These are phyloP conservation scores for Jamesozyma lodderae DNA, from an alignment of 805 yeast species.

Conservation along the genomic window DNA sequence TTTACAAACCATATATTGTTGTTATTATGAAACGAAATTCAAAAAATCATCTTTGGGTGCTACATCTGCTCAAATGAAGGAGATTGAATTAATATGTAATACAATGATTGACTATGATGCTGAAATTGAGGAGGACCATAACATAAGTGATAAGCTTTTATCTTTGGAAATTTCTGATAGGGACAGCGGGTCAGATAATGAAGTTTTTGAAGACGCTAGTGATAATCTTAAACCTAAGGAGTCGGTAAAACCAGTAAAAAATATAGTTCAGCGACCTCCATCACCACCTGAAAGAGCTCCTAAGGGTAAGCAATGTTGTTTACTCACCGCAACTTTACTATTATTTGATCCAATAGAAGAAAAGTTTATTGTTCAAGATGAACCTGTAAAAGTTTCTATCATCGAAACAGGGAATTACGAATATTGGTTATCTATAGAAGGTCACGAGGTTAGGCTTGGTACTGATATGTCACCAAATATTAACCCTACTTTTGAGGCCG, in stretches of 20 bases:
- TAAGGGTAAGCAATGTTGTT: conserved; percentile 8
- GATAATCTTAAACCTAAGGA: conserved; percentile 2
- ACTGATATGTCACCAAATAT: conserved; percentile 39
- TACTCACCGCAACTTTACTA: conserved; percentile 36
- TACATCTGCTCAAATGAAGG: conserved; percentile 41
- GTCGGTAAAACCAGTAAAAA: conserved; percentile 1
- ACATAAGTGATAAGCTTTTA: background rate
- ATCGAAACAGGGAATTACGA: conserved; percentile 41
- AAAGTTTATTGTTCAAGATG: conserved; percentile 38
- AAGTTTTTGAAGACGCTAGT: conserved; percentile 17
- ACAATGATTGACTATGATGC: conserved; percentile 16
- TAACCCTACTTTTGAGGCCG: conserved; percentile 59
- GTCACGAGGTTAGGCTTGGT: conserved; percentile 29
- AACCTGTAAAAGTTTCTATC: conserved; percentile 31
- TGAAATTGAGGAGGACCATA: conserved; percentile 5
- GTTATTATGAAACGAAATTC: conserved; percentile 72
- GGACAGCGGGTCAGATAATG: conserved; percentile 4
- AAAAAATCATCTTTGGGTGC: conserved; percentile 42
- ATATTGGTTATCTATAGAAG: conserved; percentile 43
- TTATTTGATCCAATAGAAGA: conserved; percentile 47
- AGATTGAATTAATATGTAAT: conserved; percentile 36
- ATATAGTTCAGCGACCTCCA: background rate
- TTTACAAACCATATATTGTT: conserved; percentile 49
- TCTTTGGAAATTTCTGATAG: background rate
- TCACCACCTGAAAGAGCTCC: conserved; percentile 11